Conservation (phyloP, 768 basidiomycete genomes). For the Lactarius indigo region DNA sequence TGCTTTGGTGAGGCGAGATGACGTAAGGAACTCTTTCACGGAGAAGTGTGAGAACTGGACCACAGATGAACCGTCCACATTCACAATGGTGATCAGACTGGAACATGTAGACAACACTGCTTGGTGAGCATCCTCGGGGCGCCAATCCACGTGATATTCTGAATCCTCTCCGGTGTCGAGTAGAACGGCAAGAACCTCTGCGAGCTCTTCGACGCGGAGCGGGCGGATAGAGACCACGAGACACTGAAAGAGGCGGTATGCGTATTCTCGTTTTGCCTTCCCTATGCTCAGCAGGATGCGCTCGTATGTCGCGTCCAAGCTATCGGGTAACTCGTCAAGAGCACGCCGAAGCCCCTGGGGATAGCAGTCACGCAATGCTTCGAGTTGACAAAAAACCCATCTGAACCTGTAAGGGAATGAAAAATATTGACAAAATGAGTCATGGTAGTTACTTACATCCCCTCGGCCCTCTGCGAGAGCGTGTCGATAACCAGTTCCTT, state of each 20-base stretch:
- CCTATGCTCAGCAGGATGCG: not conserved
- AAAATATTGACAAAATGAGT: not conserved
- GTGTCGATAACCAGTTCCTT: not conserved
- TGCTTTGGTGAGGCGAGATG: not conserved
- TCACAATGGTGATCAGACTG: not conserved
- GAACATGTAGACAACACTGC: not conserved
- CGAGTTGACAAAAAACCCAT: conserved; percentile 7
- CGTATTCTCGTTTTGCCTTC: not conserved
- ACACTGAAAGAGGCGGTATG: not conserved
- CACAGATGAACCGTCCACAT: not conserved
- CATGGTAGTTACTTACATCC: not conserved
- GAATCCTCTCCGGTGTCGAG: not conserved
- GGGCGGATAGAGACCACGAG: not conserved
- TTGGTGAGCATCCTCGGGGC: not conserved
- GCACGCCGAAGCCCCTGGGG: not conserved
- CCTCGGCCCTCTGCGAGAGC: not conserved
- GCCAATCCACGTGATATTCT: not conserved
- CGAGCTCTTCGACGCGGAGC: conserved; percentile 8
- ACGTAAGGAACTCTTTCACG: conserved; percentile 15
- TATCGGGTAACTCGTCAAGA: not conserved
- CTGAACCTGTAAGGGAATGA: not conserved
- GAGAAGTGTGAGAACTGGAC: not conserved
- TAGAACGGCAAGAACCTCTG: not conserved
- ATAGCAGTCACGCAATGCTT: not conserved
- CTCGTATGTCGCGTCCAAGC: conserved; percentile 10